phyloP scores from a whole-genome alignment of 805 yeast genomes.

The Tetrapisispora namnaoensis region DNA sequence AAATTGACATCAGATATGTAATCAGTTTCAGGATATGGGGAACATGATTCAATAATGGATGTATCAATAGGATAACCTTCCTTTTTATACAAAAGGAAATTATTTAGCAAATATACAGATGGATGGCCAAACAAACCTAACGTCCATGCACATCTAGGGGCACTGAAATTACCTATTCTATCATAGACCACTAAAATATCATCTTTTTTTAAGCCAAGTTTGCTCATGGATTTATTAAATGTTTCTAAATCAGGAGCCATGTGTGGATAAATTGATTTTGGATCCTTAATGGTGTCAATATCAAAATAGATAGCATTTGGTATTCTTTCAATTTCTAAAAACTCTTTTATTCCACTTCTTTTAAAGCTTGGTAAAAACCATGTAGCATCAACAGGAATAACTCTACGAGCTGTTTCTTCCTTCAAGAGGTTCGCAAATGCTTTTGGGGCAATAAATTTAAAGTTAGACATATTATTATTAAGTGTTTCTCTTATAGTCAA shows the following conservation, averaged over 20 bases:
- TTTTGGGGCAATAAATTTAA: conserved; percentile 23
- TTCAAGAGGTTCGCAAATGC: conserved; percentile 15
- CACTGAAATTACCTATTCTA: conserved; percentile 71
- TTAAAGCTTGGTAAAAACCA: conserved; percentile 85
- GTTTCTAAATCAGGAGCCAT: conserved; percentile 64
- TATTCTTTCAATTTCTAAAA: conserved; percentile 45
- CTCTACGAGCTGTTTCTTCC: conserved; percentile 21
- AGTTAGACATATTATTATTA: conserved; percentile 13
- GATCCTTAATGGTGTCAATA: conserved; percentile 58
- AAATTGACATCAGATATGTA: conserved; percentile 31
- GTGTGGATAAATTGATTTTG: conserved; percentile 64
- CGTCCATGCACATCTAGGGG: conserved; percentile 92
- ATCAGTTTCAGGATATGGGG: conserved; percentile 16
- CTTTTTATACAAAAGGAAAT: conserved; percentile 44
- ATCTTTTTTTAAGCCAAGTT: conserved; percentile 44
- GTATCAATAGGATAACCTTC: conserved; percentile 39
- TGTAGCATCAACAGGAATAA: conserved; percentile 71
- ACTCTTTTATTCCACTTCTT: conserved; percentile 48
- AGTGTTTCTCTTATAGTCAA: no score
- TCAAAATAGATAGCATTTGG: conserved; percentile 67
- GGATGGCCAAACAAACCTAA: conserved; percentile 70
- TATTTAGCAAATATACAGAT: conserved; percentile 59
- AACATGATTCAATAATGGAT: conserved; percentile 9
- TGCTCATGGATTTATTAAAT: conserved; percentile 44
- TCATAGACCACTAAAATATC: conserved; percentile 78